Evolutionary conservation across 2,329 filamentous ascomycete species (phyloP), one percentile per base, ranked within the genome.

Genomic region (Daldinia eschscholtzii): DNA sequence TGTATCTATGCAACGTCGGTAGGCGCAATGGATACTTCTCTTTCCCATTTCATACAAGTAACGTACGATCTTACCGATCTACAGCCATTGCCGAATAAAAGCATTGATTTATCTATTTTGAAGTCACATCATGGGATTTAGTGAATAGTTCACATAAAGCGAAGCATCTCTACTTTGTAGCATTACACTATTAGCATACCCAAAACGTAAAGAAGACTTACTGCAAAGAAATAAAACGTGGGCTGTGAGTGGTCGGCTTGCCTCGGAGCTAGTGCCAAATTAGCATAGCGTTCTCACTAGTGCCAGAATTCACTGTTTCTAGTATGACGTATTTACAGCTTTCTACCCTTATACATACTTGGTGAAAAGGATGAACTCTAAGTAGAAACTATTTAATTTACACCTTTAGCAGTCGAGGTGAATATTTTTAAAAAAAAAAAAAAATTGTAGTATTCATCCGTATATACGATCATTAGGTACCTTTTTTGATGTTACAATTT

Each of bases 241-340:
- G 2, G n/a, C 15, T 33, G 7, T 33, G 7, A 52, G n/a, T 52
- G 46, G 46, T 18, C 46, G 18, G 26, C 5, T 5, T 18, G 15
- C 6, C 3, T 18, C 5, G 6, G 15, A n/a, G 6, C 46, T 33
- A 52, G 28, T 52, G 28, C 46, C 10, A 18, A 7, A 0, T 18
- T 9, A 26, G 46, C 6, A n/a, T 52, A 52, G 46, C 46, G 26
- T 4, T 13, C 2, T n/a, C 3, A 0, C 6, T 33, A 6, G 26
- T 33, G 46, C 33, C 3, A 1, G 4, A 52, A 33, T 33, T 52
- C 15, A 33, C 13, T n/a, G 4, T 9, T 52, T 33, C 46, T 18
- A 52, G 28, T 28, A 52, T 52, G 46, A 52, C 46, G 46, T 52
- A 52, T 52, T 33, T 7, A 18, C 15, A n/a, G 5, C 12, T 33